Evolutionary conservation across 495 filamentous ascomycete genomes (phyloP), one percentile per base, ranked within the genome.

Genomic region (Haplographium delicatum): DNA sequence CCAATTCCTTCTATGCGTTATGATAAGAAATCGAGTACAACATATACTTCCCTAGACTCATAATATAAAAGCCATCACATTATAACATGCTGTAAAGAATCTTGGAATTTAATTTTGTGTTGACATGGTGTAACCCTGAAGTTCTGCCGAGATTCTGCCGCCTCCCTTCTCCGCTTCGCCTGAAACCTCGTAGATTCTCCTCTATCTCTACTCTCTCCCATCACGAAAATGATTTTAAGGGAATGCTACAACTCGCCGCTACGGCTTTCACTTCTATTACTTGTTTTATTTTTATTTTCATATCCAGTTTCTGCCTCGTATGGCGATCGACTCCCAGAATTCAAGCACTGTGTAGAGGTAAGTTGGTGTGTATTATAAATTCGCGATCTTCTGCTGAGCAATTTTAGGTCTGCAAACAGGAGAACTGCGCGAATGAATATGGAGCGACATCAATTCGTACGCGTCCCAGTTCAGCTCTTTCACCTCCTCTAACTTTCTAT

Each of bases 251-350:
- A 22, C 15, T n/a, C 44, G 46, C 56, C 48, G 5, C 5, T 46
- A 25, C 20, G 34, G 42, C 47, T 50, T n/a, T n/a, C n/a, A 11
- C 23, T 63, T 22, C 25, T 50, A 11, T 10, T 57, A 19, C 4
- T 19, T 19, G 7, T 19, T 16, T 47, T 47, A 8, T 31, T 35
- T 7, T 26, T 55, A 2, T 25, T 56, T 40, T 26, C 33, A 3
- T 10, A 26, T n/a, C 47, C 34, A 23, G 80, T 72, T 5, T 66
- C 68, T 25, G 93, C 90, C 22, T 96, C 90, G 15, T 58, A 83
- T 39, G 93, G 93, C 48, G 93, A 98, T 66, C 78, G 82, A 41
- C 73, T 96, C 37, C 88, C 89, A 10, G 91, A 96, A 58, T 98
- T 98, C 66, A 77, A 72, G 60, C 76, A 88, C 68, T 98, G 93